A percentile compares a stretch with the other conserved stretches of the same genome.
Evolutionary conservation across 495 filamentous ascomycete species (phyloP).

Genomic region (Penicillium tannophilum): DNA sequence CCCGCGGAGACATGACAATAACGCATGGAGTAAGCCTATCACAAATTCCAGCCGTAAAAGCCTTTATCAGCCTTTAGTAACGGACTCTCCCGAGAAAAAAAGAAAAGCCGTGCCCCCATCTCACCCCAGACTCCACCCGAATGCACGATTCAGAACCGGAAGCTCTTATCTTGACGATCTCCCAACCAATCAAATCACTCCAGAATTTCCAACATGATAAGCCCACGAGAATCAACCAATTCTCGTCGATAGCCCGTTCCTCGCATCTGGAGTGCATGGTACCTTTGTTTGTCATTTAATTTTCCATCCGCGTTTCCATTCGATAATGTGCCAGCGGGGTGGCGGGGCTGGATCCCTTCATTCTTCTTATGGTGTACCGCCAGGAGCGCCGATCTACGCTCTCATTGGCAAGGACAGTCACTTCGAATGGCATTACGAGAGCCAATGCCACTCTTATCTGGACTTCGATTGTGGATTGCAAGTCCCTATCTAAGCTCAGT

Average conservation of each 20-base stretch:
- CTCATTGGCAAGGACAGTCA: neutral
- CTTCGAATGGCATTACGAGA: slow-evolving; percentile 19
- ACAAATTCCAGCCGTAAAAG: neutral
- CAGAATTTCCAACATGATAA: neutral
- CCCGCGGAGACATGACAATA: slow-evolving; percentile 10
- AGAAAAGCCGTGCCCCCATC: neutral
- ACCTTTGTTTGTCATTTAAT: neutral
- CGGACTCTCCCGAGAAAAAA: neutral
- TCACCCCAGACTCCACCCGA: slow-evolving; percentile 13
- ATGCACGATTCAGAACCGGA: slow-evolving; percentile 5
- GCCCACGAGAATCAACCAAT: neutral
- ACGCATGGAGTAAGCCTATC: slow-evolving; percentile 15
- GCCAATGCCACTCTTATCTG: slow-evolving; percentile 19
- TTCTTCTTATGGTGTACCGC: slow-evolving; percentile 2
- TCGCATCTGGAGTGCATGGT: neutral
- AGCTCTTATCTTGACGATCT: slow-evolving; percentile 6
- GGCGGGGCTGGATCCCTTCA: slow-evolving; percentile 8
- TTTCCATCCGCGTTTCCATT: neutral
- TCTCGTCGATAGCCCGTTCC: slow-evolving; percentile 1
- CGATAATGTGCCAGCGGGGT: neutral
- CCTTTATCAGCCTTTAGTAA: neutral
- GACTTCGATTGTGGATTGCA: slow-evolving; percentile 11
- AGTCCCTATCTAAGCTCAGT: slow-evolving; percentile 27
- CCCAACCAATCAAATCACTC: slow-evolving; percentile 11
- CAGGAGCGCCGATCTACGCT: slow-evolving; percentile 3